Percentiles rank a stretch among this genome's conserved stretches.
These are phyloP conservation scores for Bryum argenteum DNA, from an alignment of 225 moss, liverwort and hornwort genomes.

Conservation along the genomic window DNA sequence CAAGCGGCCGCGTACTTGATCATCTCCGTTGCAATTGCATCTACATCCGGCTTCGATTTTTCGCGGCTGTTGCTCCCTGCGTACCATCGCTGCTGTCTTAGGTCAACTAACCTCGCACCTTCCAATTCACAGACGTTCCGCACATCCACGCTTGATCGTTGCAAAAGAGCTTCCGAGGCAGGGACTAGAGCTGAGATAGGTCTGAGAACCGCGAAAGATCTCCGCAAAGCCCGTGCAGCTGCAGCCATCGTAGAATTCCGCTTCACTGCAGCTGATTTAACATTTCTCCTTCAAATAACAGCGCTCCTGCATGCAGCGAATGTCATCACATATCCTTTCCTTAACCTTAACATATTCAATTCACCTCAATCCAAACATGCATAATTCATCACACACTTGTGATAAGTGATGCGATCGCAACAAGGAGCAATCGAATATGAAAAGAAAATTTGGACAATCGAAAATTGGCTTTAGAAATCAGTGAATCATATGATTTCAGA, in stretches of 20 bases:
- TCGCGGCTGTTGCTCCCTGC: conserved; percentile 50
- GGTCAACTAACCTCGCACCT: conserved; percentile 21
- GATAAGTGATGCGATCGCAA: background rate
- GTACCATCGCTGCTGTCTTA: conserved; percentile 48
- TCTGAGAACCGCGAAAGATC: conserved; percentile 25
- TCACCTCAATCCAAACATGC: conserved; percentile 11
- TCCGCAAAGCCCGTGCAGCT: conserved; percentile 26
- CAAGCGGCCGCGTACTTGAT: conserved; percentile 54
- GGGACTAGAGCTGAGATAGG: conserved; percentile 20
- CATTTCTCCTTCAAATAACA: conserved; percentile 12
- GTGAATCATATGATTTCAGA: background rate
- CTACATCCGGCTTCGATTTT: conserved; percentile 52
- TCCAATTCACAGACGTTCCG: conserved; percentile 25
- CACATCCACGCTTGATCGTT: conserved; percentile 31
- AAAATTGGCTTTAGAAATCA: background rate
- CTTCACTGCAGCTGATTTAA: conserved; percentile 6
- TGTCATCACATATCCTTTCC: conserved; percentile 15
- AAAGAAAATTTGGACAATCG: background rate
- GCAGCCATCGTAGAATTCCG: conserved; percentile 38
- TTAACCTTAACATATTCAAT: conserved; percentile 14
- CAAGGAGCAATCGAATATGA: background rate
- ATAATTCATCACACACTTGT: background rate
- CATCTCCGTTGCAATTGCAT: conserved; percentile 61
- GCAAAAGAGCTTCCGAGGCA: conserved; percentile 6
- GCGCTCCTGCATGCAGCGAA: conserved; percentile 32